Conservation (phyloP, 2,329 filamentous ascomycete genomes). For the Amesomyces nigricolor region DNA sequence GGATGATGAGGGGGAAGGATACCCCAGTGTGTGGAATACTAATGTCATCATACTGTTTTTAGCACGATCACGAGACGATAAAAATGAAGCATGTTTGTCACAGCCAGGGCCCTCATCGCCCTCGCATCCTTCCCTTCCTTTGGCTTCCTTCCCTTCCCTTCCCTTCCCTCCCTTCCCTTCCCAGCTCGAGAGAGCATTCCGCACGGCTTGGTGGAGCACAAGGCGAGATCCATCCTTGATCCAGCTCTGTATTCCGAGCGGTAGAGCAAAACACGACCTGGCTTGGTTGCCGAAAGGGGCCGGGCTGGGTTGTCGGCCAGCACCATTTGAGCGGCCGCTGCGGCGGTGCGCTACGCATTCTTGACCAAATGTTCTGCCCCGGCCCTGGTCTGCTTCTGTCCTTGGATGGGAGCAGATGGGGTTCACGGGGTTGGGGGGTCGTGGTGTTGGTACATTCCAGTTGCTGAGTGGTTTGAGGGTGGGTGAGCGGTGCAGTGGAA, state of each 20-base stretch:
- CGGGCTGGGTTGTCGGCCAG: slow-evolving; percentile 5
- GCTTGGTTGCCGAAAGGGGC: background rate
- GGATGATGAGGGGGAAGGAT: slow-evolving; percentile 34
- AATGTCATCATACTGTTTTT: slow-evolving; percentile 10
- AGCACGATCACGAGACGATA: slow-evolving; percentile 13
- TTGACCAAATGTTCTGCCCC: slow-evolving; percentile 42
- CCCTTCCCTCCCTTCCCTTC: slow-evolving; percentile 5
- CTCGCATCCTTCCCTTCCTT: background rate
- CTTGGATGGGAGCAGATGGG: background rate
- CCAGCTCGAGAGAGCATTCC: slow-evolving; percentile 33
- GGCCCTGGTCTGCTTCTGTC: slow-evolving; percentile 30
- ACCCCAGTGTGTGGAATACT: slow-evolving; percentile 29
- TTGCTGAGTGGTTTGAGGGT: background rate
- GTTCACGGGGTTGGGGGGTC: slow-evolving; percentile 20
- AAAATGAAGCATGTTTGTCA: slow-evolving; percentile 11
- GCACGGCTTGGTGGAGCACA: slow-evolving; percentile 72
- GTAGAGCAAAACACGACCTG: slow-evolving; percentile 45
- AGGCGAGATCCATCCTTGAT: slow-evolving; percentile 68
- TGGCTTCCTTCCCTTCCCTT: slow-evolving; percentile 5
- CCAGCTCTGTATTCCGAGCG: slow-evolving; percentile 70
- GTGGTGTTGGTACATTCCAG: slow-evolving; percentile 28
- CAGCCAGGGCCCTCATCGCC: background rate
- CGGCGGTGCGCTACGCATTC: slow-evolving; percentile 14
- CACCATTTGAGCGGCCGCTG: slow-evolving; percentile 10
- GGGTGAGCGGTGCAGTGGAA: background rate